Conservation (phyloP, 306 rosid species). For the Sphenostylis stenocarpa region DNA sequence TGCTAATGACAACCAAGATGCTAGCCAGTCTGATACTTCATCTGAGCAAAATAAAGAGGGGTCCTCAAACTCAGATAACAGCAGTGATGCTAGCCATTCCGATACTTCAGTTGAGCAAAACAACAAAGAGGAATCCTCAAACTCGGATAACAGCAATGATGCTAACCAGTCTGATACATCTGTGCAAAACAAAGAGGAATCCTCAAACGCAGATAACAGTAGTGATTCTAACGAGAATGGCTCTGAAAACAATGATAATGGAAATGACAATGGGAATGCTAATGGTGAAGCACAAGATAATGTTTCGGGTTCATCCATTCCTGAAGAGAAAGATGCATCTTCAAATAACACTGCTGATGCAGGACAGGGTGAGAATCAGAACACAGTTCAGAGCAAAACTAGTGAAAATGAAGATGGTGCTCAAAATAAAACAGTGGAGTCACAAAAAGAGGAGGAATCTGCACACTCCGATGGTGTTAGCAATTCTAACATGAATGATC, state of each 20-base stretch:
- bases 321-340: conserved; percentile 33
- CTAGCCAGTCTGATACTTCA: conserved; percentile 3
- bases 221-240: conserved; percentile 29
- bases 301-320: conserved; percentile 22
- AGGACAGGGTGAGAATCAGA: conserved; percentile 27
- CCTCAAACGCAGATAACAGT: conserved; percentile 45
- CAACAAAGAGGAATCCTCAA: conserved; percentile 42
- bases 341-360: conserved; percentile 35
- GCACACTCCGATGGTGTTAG: conserved; percentile 24
- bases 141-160: conserved; percentile 41
- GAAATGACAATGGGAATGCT: conserved; percentile 33
- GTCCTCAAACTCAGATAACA: no score
- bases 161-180: not conserved
- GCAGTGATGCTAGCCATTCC: conserved; percentile 9
- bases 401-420: conserved; percentile 37
- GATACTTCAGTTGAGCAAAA: conserved; percentile 44
- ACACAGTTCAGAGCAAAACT: conserved; percentile 38
- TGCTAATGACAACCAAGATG: conserved; percentile 33
- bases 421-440: conserved; percentile 44
- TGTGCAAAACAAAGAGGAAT: conserved; percentile 12
- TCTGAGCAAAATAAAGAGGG: conserved; percentile 39
- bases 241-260: conserved; percentile 28
- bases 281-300: conserved; percentile 26
- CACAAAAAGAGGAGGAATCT: conserved; percentile 49
- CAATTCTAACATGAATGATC: conserved; percentile 36